Evolutionary conservation across 2,329 filamentous ascomycete species (phyloP).

Genomic region (Chrysoporthe austroafricana): DNA sequence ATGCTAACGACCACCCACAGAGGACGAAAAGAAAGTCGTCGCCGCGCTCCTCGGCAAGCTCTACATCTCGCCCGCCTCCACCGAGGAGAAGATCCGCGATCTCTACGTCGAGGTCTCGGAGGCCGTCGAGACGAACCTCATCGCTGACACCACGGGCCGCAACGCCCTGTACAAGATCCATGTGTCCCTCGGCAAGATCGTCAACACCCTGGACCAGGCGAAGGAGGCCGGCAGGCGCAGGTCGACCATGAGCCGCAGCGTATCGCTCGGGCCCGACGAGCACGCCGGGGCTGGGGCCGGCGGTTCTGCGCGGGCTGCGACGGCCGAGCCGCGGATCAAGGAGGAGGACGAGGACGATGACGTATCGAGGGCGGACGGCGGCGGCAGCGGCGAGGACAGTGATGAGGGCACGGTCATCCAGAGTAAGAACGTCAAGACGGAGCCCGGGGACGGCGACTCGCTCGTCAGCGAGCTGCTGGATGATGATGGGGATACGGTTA

Average conservation of each 20-base stretch:
- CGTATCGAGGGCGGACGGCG: constrained; percentile 28
- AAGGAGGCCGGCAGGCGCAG: constrained; percentile 36
- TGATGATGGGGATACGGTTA: constrained; percentile 37
- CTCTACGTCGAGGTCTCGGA: constrained; percentile 62
- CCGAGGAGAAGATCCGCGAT: constrained; percentile 60
- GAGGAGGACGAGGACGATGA: constrained; percentile 51
- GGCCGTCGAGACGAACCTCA: constrained; percentile 65
- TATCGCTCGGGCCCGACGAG: constrained; percentile 44
- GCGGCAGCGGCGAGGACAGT: constrained; percentile 29
- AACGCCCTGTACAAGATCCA: constrained; percentile 72
- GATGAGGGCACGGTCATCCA: constrained; percentile 35
- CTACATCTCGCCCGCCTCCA: constrained; percentile 71
- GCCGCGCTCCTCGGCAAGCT: constrained; percentile 81
- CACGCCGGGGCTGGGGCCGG: constrained; percentile 39
- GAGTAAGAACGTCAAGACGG: constrained; percentile 20
- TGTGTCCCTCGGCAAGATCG: constrained; percentile 68
- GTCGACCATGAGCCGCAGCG: constrained; percentile 48
- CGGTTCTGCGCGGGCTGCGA: constrained; percentile 32
- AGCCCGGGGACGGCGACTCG: constrained; percentile 34
- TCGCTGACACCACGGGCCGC: constrained; percentile 63
- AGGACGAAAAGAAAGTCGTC: constrained; percentile 85
- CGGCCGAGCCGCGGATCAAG: constrained; percentile 50
- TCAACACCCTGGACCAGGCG: constrained; percentile 59
- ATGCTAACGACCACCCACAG: constrained; percentile 46
- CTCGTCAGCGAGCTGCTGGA: constrained; percentile 46